Conservation (phyloP, 1,139 yeast species). For the Lodderomyces oxycetoniae region DNA sequence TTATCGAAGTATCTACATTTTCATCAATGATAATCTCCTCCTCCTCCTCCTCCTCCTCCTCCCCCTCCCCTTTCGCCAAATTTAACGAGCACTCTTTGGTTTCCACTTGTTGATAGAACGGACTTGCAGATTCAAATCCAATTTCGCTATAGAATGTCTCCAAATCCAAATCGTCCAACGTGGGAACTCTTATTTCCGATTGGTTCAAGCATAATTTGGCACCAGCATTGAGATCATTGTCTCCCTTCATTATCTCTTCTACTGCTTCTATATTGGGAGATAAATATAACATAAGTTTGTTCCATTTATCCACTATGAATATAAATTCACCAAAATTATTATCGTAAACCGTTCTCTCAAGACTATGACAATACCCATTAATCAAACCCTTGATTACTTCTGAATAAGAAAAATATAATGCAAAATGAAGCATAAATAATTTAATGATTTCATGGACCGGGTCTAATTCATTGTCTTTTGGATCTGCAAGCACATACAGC, state of each 20-base stretch:
- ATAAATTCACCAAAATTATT: conserved; percentile 35
- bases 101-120: conserved; percentile 10
- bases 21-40: background rate
- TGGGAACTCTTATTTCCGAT: conserved; percentile 16
- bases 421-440: conserved; percentile 39
- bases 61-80: conserved; percentile 1
- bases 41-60: conserved; percentile 4
- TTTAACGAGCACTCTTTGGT: conserved; percentile 1
- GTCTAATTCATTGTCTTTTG: conserved; percentile 56
- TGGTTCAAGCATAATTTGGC: conserved; percentile 23
- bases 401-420: conserved; percentile 40
- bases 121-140: conserved; percentile 14
- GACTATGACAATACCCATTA: conserved; percentile 27
- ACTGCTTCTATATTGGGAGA: conserved; percentile 24
- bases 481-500: conserved; percentile 38
- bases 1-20: background rate
- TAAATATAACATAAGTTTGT: conserved; percentile 32
- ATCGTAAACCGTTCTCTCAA: conserved; percentile 29
- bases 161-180: conserved; percentile 22
- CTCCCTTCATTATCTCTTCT: conserved; percentile 8
- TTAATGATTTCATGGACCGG: conserved; percentile 71
- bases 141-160: conserved; percentile 25
- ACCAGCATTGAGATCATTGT: conserved; percentile 30
- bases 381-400: conserved; percentile 31
- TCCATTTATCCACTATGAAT: conserved; percentile 41